A percentile compares a stretch with the other conserved stretches of the same genome.
Conservation (phyloP, 1,139 yeast species). For the Yamadazyma pseudoaaseri region DNA sequence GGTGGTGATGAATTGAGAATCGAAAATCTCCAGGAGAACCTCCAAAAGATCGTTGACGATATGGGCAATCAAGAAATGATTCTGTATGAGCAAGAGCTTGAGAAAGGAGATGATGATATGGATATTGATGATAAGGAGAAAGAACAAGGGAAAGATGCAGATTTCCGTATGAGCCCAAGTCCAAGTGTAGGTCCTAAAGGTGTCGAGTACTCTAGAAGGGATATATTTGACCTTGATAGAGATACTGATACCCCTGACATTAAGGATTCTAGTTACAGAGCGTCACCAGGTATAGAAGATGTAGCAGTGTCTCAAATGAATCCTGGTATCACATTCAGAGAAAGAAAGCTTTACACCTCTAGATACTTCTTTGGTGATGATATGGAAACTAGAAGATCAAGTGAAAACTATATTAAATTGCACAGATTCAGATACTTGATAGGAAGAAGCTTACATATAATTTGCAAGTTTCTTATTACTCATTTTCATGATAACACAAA, state of each 20-base stretch:
- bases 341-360: slow-evolving; percentile 58
- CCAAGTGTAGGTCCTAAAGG: background rate
- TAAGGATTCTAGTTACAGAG: slow-evolving; percentile 24
- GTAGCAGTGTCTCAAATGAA: slow-evolving; percentile 43
- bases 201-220: slow-evolving; percentile 10
- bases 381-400: slow-evolving; percentile 42
- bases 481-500: slow-evolving; percentile 68
- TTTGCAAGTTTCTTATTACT: slow-evolving; percentile 48
- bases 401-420: slow-evolving; percentile 55
- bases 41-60: slow-evolving; percentile 40
- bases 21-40: slow-evolving; percentile 36
- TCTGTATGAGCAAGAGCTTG: slow-evolving; percentile 3
- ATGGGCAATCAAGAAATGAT: slow-evolving; percentile 20
- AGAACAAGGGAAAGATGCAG: slow-evolving; percentile 5
- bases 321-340: slow-evolving; percentile 56
- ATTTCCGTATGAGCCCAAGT: background rate
- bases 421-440: slow-evolving; percentile 62
- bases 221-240: slow-evolving; percentile 13
- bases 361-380: slow-evolving; percentile 58
- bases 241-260: slow-evolving; percentile 16
- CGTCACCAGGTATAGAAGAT: slow-evolving; percentile 44
- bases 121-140: slow-evolving; percentile 22
- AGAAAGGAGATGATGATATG: slow-evolving; percentile 19
- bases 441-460: slow-evolving; percentile 66
- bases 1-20: slow-evolving; percentile 25